A percentile compares a stretch with the other conserved stretches of the same genome.
These are phyloP conservation scores for Kwoniella shivajii DNA, from an alignment of 1,284 basidiomycete genomes.

Conservation along the genomic window DNA sequence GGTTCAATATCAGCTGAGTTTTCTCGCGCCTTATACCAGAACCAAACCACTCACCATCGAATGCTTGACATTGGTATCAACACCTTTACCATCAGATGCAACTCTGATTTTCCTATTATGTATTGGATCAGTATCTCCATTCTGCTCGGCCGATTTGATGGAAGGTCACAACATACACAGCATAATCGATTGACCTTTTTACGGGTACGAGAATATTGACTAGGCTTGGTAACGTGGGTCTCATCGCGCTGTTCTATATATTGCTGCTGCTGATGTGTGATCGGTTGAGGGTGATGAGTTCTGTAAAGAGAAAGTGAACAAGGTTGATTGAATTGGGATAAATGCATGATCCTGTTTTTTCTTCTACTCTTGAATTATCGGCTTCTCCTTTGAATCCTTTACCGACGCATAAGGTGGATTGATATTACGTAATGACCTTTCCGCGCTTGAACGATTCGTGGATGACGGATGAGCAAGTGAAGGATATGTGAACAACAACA, in stretches of 20 bases:
- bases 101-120: conserved; percentile 93
- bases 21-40: neutral
- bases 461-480: too few relatives aligned
- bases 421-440: too few relatives aligned
- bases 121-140: neutral
- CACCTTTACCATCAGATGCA: conserved; percentile 84
- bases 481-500: neutral
- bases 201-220: conserved; percentile 90
- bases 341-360: too few relatives aligned
- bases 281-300: neutral
- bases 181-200: conserved; percentile 68
- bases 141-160: conserved; percentile 3
- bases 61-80: conserved; percentile 94
- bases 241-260: conserved; percentile 59
- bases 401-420: too few relatives aligned
- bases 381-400: too few relatives aligned
- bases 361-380: too few relatives aligned
- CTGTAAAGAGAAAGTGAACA: neutral
- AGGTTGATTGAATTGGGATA: neutral
- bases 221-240: conserved; percentile 68
- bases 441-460: too few relatives aligned
- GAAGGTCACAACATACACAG: conserved; percentile 29
- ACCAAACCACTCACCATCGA: conserved; percentile 72
- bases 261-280: neutral
- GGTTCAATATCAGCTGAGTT: conserved; percentile 3